A percentile compares a stretch with the other conserved stretches of the same genome.
Evolutionary conservation across 805 yeast genomes (phyloP).

Genomic region (Millerozyma acaciae): DNA sequence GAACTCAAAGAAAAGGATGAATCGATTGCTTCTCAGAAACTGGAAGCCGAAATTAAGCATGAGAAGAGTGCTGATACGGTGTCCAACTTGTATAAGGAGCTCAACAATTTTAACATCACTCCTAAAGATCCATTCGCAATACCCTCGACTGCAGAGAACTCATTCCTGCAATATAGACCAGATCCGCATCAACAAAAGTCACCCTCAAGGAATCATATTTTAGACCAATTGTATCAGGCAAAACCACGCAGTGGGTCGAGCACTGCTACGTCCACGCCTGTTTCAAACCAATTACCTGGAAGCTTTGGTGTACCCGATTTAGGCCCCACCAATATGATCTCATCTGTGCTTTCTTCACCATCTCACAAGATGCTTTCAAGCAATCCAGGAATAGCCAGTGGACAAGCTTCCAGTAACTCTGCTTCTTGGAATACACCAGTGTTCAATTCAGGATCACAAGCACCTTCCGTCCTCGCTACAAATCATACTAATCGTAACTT

Average conservation of each 20-base stretch:
- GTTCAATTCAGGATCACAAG: constrained; percentile 1
- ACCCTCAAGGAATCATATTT: constrained; percentile 18
- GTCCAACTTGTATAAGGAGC: neutral
- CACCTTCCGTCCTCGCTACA: constrained; percentile 2
- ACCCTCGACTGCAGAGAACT: no score
- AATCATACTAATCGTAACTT: constrained; percentile 4
- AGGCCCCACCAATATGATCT: constrained; percentile 1
- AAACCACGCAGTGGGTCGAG: constrained; percentile 18
- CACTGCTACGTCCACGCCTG: constrained; percentile 4
- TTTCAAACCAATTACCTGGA: constrained; percentile 5
- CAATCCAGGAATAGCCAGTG: neutral
- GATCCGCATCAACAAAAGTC: no score
- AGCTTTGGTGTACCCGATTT: constrained; percentile 1
- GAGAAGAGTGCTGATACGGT: neutral
- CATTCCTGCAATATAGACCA: no score
- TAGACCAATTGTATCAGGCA: constrained; percentile 34
- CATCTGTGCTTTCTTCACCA: constrained; percentile 6
- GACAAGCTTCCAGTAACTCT: neutral
- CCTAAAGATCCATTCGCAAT: no score
- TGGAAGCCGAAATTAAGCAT: no score
- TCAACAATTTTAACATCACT: no score
- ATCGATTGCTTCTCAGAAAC: no score
- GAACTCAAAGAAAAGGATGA: no score
- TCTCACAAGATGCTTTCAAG: constrained; percentile 5
- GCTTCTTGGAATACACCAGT: constrained; percentile 1